Evolutionary conservation across 2,329 filamentous ascomycete genomes (phyloP).

Genomic region (Trichophyton schoenleinii): DNA sequence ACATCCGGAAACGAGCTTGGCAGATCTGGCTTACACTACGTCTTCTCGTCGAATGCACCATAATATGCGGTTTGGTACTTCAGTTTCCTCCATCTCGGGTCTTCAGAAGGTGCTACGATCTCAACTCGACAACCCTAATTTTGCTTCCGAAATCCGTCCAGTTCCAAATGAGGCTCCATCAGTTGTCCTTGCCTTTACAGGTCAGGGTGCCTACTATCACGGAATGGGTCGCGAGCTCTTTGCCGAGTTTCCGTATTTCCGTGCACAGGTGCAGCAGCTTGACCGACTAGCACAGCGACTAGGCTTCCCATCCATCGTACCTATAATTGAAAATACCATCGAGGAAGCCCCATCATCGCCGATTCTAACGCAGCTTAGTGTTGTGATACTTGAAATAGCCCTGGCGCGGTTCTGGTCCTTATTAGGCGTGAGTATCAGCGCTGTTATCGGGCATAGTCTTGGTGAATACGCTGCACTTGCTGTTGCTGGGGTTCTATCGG

Average conservation of each 20-base stretch:
- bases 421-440: slow-evolving; percentile 6
- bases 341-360: not conserved
- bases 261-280: not conserved
- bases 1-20: slow-evolving; percentile 25
- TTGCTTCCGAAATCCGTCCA: not conserved
- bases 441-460: slow-evolving; percentile 13
- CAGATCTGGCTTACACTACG: slow-evolving; percentile 48
- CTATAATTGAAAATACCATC: not conserved
- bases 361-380: slow-evolving; percentile 24
- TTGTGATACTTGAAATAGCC: slow-evolving; percentile 32
- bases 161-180: not conserved
- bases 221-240: slow-evolving; percentile 7
- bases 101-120: not conserved
- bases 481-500: slow-evolving; percentile 20
- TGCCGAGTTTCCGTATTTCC: not conserved
- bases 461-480: slow-evolving; percentile 18
- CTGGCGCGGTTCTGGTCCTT: slow-evolving; percentile 30
- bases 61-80: not conserved
- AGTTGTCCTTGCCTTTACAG: slow-evolving; percentile 12
- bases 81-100: not conserved
- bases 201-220: slow-evolving; percentile 14
- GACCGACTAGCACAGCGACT: not conserved
- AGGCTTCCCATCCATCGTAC: not conserved
- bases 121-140: not conserved
- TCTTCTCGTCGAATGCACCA: slow-evolving; percentile 46